A percentile compares a stretch with the other conserved stretches of the same genome.
These are phyloP conservation scores for Poa annua DNA, from an alignment of 176 grass and related monocot species.

Conservation along the genomic window DNA sequence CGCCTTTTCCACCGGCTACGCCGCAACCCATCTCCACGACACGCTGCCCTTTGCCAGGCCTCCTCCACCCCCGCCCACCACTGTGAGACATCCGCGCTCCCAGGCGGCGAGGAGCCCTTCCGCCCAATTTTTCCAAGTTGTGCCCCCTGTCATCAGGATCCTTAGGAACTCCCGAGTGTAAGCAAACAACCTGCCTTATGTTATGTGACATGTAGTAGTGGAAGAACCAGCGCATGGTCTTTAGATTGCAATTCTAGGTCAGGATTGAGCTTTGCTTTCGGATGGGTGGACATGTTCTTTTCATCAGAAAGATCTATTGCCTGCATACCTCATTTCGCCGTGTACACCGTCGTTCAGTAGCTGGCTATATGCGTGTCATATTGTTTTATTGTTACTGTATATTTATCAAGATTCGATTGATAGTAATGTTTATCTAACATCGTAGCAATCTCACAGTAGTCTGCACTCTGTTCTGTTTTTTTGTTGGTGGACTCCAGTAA, in stretches of 20 bases:
- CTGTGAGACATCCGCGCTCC: too few species aligned
- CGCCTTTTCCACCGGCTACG: background rate
- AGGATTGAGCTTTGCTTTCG: background rate
- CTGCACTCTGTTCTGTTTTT: background rate
- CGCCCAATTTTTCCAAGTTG: too few species aligned
- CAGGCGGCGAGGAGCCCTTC: too few species aligned
- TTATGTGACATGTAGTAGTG: background rate
- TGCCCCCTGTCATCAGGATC: conserved; percentile 55
- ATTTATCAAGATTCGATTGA: background rate
- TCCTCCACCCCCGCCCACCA: background rate
- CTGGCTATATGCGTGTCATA: background rate
- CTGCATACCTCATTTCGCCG: conserved; percentile 17
- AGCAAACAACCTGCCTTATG: background rate
- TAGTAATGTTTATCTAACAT: background rate
- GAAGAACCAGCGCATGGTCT: background rate
- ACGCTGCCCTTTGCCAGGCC: background rate
- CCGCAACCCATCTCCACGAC: background rate
- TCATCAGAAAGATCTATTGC: conserved; percentile 32
- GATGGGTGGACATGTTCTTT: background rate
- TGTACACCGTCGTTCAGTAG: background rate
- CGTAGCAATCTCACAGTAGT: background rate
- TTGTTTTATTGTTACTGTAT: background rate
- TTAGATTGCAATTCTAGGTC: background rate
- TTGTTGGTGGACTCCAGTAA: background rate
- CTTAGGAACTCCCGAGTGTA: conserved; percentile 82